Base-by-base conservation (phyloP, 257 asterid genomes). In the Solanum pimpinellifolium region DNA sequence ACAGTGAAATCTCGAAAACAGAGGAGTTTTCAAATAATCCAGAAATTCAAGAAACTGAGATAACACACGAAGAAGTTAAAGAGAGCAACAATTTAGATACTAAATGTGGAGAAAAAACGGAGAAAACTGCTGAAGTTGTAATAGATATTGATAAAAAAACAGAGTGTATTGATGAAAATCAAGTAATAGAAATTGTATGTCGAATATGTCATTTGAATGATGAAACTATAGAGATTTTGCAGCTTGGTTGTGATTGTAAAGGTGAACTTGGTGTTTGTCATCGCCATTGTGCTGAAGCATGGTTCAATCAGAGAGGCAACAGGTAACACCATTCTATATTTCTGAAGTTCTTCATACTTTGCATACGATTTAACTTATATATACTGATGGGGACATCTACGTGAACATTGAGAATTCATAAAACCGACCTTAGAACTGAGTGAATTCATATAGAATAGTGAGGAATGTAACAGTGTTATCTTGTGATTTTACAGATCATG, bases 171-270 rank as follows among this genome's bases (percentile, higher is more conserved):
- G 35, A 56, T 16, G 89, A 77, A 16, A 70, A 70, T 86, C 37
- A 72, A 21, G 83, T 65, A 12, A 86, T 2, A 9, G 94, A 91
- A 62, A 88, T 46, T 5, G 39, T 92, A 3, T 93, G 94, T 86
- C 90, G 95, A 76, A 93, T 93, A 12, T 93, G 95, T 74, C 97
- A 94, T 92, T 86, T 94, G 88, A 86, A 91, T 4, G 41, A n/a
- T 7, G 95, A 89, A 56, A 68, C 83, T 14, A 42, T 85, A 47
- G 92, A 88, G 23, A 86, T 94, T 9, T 75, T 93, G 11, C 56
- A 82, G 13, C 93, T 92, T 9, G 97, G 95, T 29, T 93, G 94
- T 75, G 87, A 90, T 39, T 92, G 95, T 87, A 90, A 88, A 73
- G 94, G 88, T 6, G 95, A 91, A 73, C 90, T 93, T 20, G 92